Conservation (phyloP, 1,139 yeast genomes). For the Sugiyamaella castrensis region DNA sequence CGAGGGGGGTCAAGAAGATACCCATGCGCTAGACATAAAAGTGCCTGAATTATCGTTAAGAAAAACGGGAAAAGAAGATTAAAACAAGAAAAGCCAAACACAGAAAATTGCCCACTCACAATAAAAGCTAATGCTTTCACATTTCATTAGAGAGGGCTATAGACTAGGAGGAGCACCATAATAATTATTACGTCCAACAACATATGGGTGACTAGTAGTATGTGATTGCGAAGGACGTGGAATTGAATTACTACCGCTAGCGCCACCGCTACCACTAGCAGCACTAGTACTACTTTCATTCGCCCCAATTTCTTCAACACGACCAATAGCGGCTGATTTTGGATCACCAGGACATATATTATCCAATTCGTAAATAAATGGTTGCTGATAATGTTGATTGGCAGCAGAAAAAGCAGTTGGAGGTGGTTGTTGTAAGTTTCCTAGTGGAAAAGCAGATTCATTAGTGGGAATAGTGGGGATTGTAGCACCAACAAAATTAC, state of each 20-base stretch:
- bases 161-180: no score
- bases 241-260: background rate
- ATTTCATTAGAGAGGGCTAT: background rate
- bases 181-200: background rate
- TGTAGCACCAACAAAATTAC: constrained; percentile 56
- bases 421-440: constrained; percentile 14
- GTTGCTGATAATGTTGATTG: background rate
- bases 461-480: constrained; percentile 26
- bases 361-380: constrained; percentile 1
- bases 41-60: no score
- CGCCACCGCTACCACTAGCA: background rate
- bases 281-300: background rate
- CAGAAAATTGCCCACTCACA: no score
- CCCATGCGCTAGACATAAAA: no score
- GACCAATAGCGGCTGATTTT: constrained; percentile 1
- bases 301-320: background rate
- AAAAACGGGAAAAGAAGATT: no score
- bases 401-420: background rate
- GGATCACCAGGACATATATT: constrained; percentile 1
- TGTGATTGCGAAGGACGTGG: background rate
- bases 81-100: no score
- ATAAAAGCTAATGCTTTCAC: no score
- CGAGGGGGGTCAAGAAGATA: no score
- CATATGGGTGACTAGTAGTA: background rate
- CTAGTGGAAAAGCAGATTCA: constrained; percentile 13